Evolutionary conservation across 768 basidiomycete genomes (phyloP).

Genomic region (Tulasnella sp.): DNA sequence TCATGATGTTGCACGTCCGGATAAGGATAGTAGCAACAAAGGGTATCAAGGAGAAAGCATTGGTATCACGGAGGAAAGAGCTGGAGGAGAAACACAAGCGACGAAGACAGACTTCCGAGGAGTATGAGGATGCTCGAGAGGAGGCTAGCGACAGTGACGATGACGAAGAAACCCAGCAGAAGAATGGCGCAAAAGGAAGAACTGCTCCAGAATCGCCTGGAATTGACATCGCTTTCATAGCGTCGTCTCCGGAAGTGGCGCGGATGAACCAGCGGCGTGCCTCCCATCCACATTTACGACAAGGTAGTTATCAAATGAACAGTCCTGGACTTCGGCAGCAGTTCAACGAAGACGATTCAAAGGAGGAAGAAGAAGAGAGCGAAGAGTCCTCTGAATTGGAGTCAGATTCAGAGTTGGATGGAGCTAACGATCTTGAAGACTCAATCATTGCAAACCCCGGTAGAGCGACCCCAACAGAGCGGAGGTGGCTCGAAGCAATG

Average conservation of each 20-base stretch:
- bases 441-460: constrained; percentile 74
- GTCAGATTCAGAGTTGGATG: constrained; percentile 31
- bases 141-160: not conserved
- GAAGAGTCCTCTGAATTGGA: constrained; percentile 25
- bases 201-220: not conserved
- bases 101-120: not conserved
- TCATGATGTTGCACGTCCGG: constrained; percentile 75
- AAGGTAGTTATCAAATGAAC: constrained; percentile 17
- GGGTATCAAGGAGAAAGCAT: constrained; percentile 63
- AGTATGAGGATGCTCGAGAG: constrained; percentile 27
- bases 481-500: constrained; percentile 85
- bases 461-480: constrained; percentile 63
- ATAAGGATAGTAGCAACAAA: constrained; percentile 72
- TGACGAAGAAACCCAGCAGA: constrained; percentile 29
- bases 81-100: constrained; percentile 18
- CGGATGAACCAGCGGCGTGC: constrained; percentile 9
- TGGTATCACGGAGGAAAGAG: constrained; percentile 17
- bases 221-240: not conserved
- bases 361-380: constrained; percentile 4
- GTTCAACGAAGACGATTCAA: constrained; percentile 14
- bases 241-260: constrained; percentile 14
- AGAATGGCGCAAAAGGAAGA: not conserved
- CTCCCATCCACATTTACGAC: not conserved
- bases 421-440: constrained; percentile 33
- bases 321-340: constrained; percentile 9